These are phyloP conservation scores for Coemansia erecta DNA, from an alignment of 192 early-diverging fungal genomes.

Conservation along the genomic window DNA sequence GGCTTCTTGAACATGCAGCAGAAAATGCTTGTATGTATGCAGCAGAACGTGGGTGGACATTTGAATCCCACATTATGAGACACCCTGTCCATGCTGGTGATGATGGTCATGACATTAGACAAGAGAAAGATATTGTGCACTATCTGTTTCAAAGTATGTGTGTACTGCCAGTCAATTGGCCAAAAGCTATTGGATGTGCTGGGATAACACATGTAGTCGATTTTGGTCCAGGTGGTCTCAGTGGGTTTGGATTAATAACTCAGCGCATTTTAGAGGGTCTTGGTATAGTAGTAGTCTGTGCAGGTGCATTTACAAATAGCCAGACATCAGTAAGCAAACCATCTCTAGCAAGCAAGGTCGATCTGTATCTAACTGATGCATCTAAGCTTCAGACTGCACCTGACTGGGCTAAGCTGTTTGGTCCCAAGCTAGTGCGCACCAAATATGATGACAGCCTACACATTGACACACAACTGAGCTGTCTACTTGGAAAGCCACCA, in stretches of 20 bases:
- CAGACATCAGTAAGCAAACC: slow-evolving; percentile 36
- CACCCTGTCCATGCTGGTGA: slow-evolving; percentile 73
- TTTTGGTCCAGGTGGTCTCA: slow-evolving; percentile 83
- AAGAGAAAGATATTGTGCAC: slow-evolving; percentile 55
- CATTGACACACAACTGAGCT: slow-evolving; percentile 79
- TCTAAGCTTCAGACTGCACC: slow-evolving; percentile 43
- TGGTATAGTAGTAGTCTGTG: slow-evolving; percentile 57
- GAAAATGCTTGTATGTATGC: slow-evolving; percentile 62
- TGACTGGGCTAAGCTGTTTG: slow-evolving; percentile 79
- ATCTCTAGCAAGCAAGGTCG: slow-evolving; percentile 65
- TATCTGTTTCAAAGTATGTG: slow-evolving; percentile 68
- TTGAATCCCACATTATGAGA: slow-evolving; percentile 42
- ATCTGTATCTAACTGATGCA: slow-evolving; percentile 57
- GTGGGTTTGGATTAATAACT: slow-evolving; percentile 78
- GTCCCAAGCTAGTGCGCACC: slow-evolving; percentile 73
- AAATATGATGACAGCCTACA: slow-evolving; percentile 58
- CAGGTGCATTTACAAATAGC: slow-evolving; percentile 20
- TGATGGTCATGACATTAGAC: slow-evolving; percentile 76
- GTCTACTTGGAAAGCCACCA: slow-evolving; percentile 83
- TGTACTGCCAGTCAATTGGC: slow-evolving; percentile 65
- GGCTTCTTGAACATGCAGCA: slow-evolving; percentile 63
- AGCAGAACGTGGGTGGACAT: slow-evolving; percentile 55
- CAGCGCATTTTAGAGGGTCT: slow-evolving; percentile 82
- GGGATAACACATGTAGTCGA: slow-evolving; percentile 85
- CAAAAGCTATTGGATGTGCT: slow-evolving; percentile 51